phyloP scores from a whole-genome alignment of 306 rosid genomes.

The Pterocarpus macrocarpus region DNA sequence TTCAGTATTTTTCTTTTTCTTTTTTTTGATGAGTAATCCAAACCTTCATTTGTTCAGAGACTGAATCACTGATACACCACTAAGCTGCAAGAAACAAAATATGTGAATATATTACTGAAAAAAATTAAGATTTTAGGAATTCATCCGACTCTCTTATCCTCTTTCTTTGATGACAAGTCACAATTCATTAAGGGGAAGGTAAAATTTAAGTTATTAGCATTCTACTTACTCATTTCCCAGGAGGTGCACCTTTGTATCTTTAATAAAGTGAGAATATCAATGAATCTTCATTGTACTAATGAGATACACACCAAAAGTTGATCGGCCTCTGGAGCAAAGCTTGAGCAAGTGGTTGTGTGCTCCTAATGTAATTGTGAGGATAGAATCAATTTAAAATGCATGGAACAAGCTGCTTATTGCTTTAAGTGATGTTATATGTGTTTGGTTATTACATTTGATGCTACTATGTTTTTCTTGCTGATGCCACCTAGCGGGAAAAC shows the following conservation, averaged over 20 bases:
- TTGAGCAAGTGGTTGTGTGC: too few relatives aligned
- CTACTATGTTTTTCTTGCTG: too few relatives aligned
- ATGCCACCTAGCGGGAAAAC: too few relatives aligned
- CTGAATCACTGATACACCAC: constrained; percentile 8
- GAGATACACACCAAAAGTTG: too few relatives aligned
- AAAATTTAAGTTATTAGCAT: background rate
- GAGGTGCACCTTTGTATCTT: background rate
- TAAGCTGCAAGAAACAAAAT: background rate
- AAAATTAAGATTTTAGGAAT: background rate
- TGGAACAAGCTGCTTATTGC: too few relatives aligned
- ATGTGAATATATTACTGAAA: background rate
- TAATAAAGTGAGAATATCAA: background rate
- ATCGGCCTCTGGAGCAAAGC: too few relatives aligned
- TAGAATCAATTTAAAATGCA: too few relatives aligned
- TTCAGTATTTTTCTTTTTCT: background rate
- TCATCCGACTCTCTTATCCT: background rate
- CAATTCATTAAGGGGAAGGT: background rate
- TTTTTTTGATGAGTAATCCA: background rate
- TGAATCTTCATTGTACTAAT: too few relatives aligned
- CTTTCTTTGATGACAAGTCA: constrained; percentile 2
- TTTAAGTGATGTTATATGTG: too few relatives aligned
- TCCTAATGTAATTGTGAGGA: too few relatives aligned
- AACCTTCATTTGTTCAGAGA: background rate
- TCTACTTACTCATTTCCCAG: constrained; percentile 6
- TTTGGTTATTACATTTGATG: too few relatives aligned